Conservation (phyloP, 305 asterid genomes). For the Galium porrigens region DNA sequence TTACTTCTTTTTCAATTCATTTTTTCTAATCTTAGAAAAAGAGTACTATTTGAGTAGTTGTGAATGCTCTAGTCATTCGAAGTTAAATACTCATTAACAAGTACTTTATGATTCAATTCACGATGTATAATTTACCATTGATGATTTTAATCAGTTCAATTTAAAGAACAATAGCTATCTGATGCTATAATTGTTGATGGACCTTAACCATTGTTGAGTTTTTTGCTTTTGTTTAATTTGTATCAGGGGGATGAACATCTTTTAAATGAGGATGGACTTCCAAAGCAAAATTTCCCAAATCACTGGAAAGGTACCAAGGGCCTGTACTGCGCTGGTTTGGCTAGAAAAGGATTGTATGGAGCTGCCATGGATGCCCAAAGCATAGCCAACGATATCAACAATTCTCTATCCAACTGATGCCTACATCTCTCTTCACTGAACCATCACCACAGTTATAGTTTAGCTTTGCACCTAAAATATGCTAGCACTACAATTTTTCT, state of each 20-base stretch:
- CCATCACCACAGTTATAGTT: neutral
- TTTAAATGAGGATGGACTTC: slow-evolving; percentile 43
- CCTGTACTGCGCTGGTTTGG: slow-evolving; percentile 47
- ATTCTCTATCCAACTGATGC: slow-evolving; percentile 8
- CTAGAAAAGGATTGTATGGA: slow-evolving; percentile 48
- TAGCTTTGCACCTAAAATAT: neutral
- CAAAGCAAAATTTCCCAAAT: slow-evolving; percentile 32
- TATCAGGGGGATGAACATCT: slow-evolving; percentile 40
- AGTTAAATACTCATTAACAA: no score
- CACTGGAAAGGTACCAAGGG: slow-evolving; percentile 74
- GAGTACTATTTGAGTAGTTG: no score
- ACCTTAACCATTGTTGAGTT: no score
- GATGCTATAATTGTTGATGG: no score
- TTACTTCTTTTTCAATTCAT: no score
- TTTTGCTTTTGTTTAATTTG: neutral
- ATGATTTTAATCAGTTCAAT: no score
- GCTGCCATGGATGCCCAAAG: slow-evolving; percentile 45
- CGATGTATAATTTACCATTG: no score
- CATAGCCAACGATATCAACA: slow-evolving; percentile 42
- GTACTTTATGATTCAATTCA: no score
- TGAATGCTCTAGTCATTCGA: no score
- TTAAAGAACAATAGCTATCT: no score
- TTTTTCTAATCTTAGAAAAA: no score
- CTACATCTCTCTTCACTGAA: neutral
- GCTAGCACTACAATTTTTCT: neutral